Base-by-base conservation (phyloP, 768 basidiomycete genomes). In the Lentinula lateritia region DNA sequence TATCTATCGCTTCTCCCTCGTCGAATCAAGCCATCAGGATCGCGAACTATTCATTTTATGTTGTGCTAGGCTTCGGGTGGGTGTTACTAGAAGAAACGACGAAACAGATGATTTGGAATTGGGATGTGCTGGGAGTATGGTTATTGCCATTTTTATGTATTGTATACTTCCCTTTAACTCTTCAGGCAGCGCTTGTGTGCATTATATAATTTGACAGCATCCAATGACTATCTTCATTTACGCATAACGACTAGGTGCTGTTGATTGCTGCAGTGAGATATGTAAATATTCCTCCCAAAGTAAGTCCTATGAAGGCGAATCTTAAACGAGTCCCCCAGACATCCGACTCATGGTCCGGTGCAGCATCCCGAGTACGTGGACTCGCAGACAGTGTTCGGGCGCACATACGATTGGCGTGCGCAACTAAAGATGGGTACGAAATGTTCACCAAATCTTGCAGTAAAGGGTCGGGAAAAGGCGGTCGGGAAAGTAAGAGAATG, bases 71-170 rank as follows among this genome's bases (percentile, higher is more conserved):
- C 5, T 73, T 86, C 39, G 84, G 84, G 1, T 89, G 88, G 85
- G 67, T 89, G n/a, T 65, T 83, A 5, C 67, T 74, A 1, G 74
- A 72, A 6, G 71, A 75, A 34, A 80, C 85, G 65, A 74, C 83
- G 7, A 66, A 73, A 57, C 74, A 78, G 41, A 83, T 83, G 15
- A 65, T 93, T 10, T 86, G 85, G 85, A 79, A 92, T 63, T 94
- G 92, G 92, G 80, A 92, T 62, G 75, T 92, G 28, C 71, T 93
- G 9, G 84, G 86, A 0, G 86, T 87, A 32, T 95, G 92, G 93
- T 89, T 92, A 67, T 83, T 87, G 20, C 92, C 92, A 1, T 88
- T 93, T 64, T 75, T 90, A 41, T 93, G 90, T 69, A 74, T 89
- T n/a, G 82, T 93, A 16, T 93, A 92, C 65, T 76, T 80, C 9